Percentiles rank a stretch among this genome's conserved stretches.
phyloP scores from a whole-genome alignment of 2,329 filamentous ascomycete genomes.

The Sporothrix humicola region DNA sequence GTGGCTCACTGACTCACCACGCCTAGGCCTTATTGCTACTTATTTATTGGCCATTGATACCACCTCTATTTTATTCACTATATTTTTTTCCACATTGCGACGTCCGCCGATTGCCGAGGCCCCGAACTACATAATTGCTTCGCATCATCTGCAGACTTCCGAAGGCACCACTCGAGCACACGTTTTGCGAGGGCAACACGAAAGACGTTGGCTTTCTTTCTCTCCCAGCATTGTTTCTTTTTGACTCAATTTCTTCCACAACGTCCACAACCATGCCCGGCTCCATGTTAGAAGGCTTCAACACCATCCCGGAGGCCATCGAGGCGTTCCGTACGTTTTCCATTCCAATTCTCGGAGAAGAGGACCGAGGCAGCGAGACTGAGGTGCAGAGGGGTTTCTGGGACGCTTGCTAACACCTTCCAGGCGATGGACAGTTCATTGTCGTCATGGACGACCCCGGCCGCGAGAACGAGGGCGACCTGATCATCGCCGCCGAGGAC shows the following conservation, averaged over 20 bases:
- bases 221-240: not conserved
- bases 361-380: not conserved
- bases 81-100: not conserved
- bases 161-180: not conserved
- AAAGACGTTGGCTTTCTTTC: not conserved
- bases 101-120: conserved; percentile 30
- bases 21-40: conserved; percentile 8
- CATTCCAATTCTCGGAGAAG: not conserved
- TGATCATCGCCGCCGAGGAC: conserved; percentile 88
- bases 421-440: conserved; percentile 71
- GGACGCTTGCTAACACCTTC: conserved; percentile 5
- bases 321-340: conserved; percentile 64
- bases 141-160: not conserved
- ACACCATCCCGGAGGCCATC: conserved; percentile 69
- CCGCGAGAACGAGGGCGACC: conserved; percentile 97
- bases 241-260: not conserved
- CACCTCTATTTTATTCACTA: conserved; percentile 18
- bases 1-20: conserved; percentile 20
- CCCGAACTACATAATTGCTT: conserved; percentile 22
- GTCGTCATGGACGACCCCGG: conserved; percentile 90
- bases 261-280: conserved; percentile 53
- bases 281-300: conserved; percentile 61
- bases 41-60: conserved; percentile 15
- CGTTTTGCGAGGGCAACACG: not conserved
- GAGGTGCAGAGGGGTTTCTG: not conserved